Conservation (phyloP, 2,329 filamentous ascomycete genomes). For the Colletotrichum eleusines region DNA sequence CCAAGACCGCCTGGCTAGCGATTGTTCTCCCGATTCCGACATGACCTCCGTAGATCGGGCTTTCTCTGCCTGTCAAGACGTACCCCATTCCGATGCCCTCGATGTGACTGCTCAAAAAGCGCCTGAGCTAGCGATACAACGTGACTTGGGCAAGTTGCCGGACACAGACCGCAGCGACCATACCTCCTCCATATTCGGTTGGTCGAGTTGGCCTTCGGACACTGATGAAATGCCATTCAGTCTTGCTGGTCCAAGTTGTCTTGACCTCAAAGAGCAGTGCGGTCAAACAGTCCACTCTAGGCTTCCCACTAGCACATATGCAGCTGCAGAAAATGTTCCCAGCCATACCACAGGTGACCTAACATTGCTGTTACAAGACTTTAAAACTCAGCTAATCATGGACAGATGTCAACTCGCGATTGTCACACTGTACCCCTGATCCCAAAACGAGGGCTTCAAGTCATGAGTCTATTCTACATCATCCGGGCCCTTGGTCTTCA, state of each 20-base stretch:
- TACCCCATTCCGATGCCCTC: not conserved
- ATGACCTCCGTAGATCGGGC: not conserved
- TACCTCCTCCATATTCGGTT: slow-evolving; percentile 32
- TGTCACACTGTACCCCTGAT: not conserved
- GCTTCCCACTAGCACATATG: not conserved
- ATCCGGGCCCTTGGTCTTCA: slow-evolving; percentile 51
- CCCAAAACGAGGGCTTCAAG: not conserved
- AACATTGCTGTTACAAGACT: not conserved
- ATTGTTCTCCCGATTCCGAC: not conserved
- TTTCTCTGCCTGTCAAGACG: not conserved
- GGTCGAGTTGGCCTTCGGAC: not conserved
- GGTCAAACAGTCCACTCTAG: not conserved
- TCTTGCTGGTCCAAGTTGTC: not conserved
- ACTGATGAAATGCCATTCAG: not conserved
- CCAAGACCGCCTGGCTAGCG: not conserved
- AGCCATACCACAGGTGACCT: not conserved
- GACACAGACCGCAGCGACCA: slow-evolving; percentile 61
- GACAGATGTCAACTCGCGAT: not conserved
- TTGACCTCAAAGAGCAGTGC: not conserved
- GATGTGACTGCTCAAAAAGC: too few relatives aligned
- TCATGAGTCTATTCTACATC: slow-evolving; percentile 38
- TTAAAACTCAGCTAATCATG: not conserved
- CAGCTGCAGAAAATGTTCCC: not conserved
- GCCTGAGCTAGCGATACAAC: not conserved
- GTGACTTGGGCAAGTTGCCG: slow-evolving; percentile 40